Evolutionary conservation across 1,284 basidiomycete species (phyloP).

Genomic region (Taiwanofungus camphoratus): DNA sequence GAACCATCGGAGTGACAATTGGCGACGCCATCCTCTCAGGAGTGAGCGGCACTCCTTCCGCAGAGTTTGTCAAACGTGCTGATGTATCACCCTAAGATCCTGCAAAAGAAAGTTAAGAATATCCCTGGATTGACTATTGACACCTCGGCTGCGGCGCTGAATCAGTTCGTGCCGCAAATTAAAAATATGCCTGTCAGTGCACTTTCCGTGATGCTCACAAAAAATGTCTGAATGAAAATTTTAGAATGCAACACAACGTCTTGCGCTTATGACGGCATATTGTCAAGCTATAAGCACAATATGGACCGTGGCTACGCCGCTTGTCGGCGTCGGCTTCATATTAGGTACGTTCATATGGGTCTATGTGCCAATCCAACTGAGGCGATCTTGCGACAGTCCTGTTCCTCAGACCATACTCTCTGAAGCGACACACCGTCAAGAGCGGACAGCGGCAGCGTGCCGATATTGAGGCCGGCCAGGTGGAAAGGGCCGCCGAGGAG

Average conservation of each 20-base stretch:
- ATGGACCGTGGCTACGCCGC: conserved; percentile 66
- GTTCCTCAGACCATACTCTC: conserved; percentile 57
- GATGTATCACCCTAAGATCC: conserved; percentile 31
- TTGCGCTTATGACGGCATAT: conserved; percentile 63
- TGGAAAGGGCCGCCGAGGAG: conserved; percentile 10
- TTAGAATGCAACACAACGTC: conserved; percentile 43
- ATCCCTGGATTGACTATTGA: conserved; percentile 46
- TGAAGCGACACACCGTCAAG: conserved; percentile 49
- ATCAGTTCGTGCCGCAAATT: conserved; percentile 47
- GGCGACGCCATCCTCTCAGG: conserved; percentile 67
- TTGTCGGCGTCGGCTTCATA: conserved; percentile 52
- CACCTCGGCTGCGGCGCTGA: conserved; percentile 50
- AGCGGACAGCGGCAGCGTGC: conserved; percentile 27
- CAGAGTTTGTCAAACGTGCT: background rate
- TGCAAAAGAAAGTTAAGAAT: conserved; percentile 41
- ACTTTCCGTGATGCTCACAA: background rate
- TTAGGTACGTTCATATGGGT: conserved; percentile 50
- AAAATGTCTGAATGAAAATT: conserved; percentile 1
- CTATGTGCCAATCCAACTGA: no score
- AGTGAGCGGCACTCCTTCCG: conserved; percentile 33
- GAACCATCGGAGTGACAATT: conserved; percentile 68
- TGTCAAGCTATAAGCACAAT: conserved; percentile 62
- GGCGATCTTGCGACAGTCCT: conserved; percentile 33
- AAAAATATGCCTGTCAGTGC: conserved; percentile 47
- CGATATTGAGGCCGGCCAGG: conserved; percentile 16